phyloP scores from a whole-genome alignment of 1,284 basidiomycete species.

The Ceratorhiza oryzae-sativae region DNA sequence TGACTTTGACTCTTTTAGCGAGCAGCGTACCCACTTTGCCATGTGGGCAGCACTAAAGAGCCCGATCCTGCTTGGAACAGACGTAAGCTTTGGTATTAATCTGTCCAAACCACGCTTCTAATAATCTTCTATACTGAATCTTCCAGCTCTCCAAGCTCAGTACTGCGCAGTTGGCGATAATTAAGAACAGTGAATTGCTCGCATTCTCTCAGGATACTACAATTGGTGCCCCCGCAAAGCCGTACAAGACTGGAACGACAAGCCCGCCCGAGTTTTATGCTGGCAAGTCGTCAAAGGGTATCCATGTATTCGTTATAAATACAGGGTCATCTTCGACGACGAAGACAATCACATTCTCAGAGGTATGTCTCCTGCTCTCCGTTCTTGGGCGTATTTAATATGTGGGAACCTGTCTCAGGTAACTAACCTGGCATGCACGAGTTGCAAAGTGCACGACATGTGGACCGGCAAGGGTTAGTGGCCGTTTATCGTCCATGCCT shows the following conservation, averaged over 20 bases:
- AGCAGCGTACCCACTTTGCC: constrained; percentile 64
- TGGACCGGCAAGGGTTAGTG: constrained; percentile 53
- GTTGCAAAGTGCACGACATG: constrained; percentile 62
- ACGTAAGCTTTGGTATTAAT: constrained; percentile 56
- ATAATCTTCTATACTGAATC: not conserved
- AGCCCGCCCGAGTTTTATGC: constrained; percentile 60
- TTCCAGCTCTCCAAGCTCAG: constrained; percentile 55
- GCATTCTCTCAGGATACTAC: constrained; percentile 62
- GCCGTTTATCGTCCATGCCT: not conserved
- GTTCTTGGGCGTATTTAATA: not conserved
- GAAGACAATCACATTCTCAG: constrained; percentile 45
- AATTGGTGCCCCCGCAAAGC: constrained; percentile 58
- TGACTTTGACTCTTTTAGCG: constrained; percentile 43
- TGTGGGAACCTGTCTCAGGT: not conserved
- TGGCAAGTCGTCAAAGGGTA: constrained; percentile 58
- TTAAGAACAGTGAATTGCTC: constrained; percentile 61
- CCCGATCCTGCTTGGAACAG: constrained; percentile 64
- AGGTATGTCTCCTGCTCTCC: not conserved
- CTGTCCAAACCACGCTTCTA: too few species aligned
- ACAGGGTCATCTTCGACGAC: constrained; percentile 53
- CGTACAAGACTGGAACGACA: constrained; percentile 57
- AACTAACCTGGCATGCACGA: constrained; percentile 47
- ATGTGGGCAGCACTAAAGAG: constrained; percentile 65
- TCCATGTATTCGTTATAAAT: constrained; percentile 64
- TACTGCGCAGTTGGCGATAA: constrained; percentile 56